Base-by-base conservation (phyloP, 345 rosid genomes). In the Heritiera fomes region DNA sequence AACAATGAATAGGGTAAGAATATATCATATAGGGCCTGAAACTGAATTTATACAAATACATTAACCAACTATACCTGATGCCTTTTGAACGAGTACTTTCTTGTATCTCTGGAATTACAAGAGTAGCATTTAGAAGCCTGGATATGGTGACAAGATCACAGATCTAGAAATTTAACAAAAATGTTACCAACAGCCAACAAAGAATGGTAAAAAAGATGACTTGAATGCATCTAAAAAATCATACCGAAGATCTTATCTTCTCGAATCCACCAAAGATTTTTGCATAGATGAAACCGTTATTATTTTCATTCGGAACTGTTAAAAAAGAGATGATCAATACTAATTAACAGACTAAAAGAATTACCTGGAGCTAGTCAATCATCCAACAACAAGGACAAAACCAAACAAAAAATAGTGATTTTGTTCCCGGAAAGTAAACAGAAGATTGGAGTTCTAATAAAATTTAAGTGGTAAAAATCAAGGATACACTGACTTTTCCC, bases 61-160 rank as follows among this genome's bases (percentile, higher is more conserved):
- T 56, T 28, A 78, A 84, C 62, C 71, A 60, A 79, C 49, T 63
- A 47, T 78, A 97, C 98, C 98, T 97, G 82, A 97, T 82, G 85
- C 94, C 96, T 89, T 92, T 97, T 28, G 97, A 88, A 77, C 88
- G 96, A 77, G 91, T 91, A 88, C 90, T 89, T 81, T 93, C 90
- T 87, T 97, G 99, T 84, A 97, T 89, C 90, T 97, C 99, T 79
- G 99, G 99, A 89, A 97, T 89, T 87, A 94, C 91, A 86, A 97
- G 99, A 79, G 99, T 97, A 88, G 98, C 99, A 91, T 97, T 97
- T 81, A 97, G 84, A 86, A 97, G 99, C 94, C 98, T 94, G 90
- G 99, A 88, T 87, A 97, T 89, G 88, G 94, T 89, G 87, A 97
- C 99, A 91, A 97, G 98, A 93, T 97, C 99, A 88, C 98, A 94